phyloP scores from a whole-genome alignment of 208 protist species.

The Strigomonas galati region DNA sequence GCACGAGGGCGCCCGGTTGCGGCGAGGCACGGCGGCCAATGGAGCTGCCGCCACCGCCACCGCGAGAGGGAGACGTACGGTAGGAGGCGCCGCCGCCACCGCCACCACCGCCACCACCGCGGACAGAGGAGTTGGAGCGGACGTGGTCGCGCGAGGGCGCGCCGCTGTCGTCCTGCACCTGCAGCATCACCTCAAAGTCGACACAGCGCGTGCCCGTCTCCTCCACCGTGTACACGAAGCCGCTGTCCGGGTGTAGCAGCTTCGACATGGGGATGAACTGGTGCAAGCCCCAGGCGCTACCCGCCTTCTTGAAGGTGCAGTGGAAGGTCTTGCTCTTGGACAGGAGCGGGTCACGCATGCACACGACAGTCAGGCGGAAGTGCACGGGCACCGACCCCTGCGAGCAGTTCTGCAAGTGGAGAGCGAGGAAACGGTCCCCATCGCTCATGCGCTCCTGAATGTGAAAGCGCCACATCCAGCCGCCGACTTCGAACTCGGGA shows the following conservation, averaged over 20 bases:
- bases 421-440: constrained; percentile 60
- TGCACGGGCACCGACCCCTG: constrained; percentile 39
- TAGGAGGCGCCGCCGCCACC: background rate
- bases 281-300: constrained; percentile 85
- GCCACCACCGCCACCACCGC: constrained; percentile 11
- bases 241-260: constrained; percentile 51
- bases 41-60: background rate
- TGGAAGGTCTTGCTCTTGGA: constrained; percentile 79
- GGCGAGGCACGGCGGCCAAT: constrained; percentile 9
- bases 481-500: constrained; percentile 73
- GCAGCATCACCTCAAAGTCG: constrained; percentile 73
- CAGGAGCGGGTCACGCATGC: constrained; percentile 52
- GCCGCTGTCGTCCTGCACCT: constrained; percentile 36
- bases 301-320: constrained; percentile 80
- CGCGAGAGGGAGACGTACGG: constrained; percentile 1
- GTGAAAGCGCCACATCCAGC: constrained; percentile 80
- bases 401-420: constrained; percentile 84
- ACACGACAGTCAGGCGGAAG: constrained; percentile 73
- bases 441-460: constrained; percentile 55
- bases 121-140: constrained; percentile 22
- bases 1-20: constrained; percentile 18
- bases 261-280: constrained; percentile 69
- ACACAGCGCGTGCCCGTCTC: constrained; percentile 55
- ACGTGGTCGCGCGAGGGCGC: constrained; percentile 29
- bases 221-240: constrained; percentile 70